These are phyloP conservation scores for Tuber magnatum DNA, from an alignment of 495 filamentous ascomycete species.

Conservation along the genomic window DNA sequence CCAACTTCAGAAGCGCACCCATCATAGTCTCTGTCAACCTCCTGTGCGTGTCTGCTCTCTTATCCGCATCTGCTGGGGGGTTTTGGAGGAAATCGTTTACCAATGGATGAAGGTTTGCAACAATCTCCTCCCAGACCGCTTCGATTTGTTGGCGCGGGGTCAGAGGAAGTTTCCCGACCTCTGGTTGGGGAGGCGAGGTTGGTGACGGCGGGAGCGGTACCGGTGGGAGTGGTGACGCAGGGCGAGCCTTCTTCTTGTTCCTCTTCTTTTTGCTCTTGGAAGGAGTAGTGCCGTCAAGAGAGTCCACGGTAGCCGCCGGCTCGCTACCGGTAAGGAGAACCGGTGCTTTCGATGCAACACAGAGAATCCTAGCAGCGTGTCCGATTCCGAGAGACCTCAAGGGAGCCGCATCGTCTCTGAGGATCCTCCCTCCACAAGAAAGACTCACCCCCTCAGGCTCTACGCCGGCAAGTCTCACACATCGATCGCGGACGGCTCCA, in stretches of 20 bases:
- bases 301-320: slow-evolving; percentile 1
- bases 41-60: slow-evolving; percentile 65
- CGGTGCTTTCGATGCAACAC: slow-evolving; percentile 19
- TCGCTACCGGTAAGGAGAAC: slow-evolving; percentile 3
- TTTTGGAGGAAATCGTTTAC: slow-evolving; percentile 56
- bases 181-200: not conserved
- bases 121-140: slow-evolving; percentile 59
- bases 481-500: slow-evolving; percentile 23
- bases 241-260: slow-evolving; percentile 19
- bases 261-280: slow-evolving; percentile 34
- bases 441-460: slow-evolving; percentile 20
- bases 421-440: slow-evolving; percentile 29
- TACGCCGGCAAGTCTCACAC: slow-evolving; percentile 15
- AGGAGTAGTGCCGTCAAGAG: slow-evolving; percentile 1
- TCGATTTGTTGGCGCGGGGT: slow-evolving; percentile 64
- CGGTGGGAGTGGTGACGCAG: slow-evolving; percentile 7
- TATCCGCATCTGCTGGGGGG: slow-evolving; percentile 57
- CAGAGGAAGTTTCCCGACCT: slow-evolving; percentile 9
- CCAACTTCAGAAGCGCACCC: slow-evolving; percentile 75
- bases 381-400: slow-evolving; percentile 33
- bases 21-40: slow-evolving; percentile 76
- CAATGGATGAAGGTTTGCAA: slow-evolving; percentile 57
- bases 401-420: slow-evolving; percentile 34
- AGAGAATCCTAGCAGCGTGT: slow-evolving; percentile 29
- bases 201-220: not conserved